Conservation (phyloP, 1,284 basidiomycete genomes). For the Megacollybia platyphylla region DNA sequence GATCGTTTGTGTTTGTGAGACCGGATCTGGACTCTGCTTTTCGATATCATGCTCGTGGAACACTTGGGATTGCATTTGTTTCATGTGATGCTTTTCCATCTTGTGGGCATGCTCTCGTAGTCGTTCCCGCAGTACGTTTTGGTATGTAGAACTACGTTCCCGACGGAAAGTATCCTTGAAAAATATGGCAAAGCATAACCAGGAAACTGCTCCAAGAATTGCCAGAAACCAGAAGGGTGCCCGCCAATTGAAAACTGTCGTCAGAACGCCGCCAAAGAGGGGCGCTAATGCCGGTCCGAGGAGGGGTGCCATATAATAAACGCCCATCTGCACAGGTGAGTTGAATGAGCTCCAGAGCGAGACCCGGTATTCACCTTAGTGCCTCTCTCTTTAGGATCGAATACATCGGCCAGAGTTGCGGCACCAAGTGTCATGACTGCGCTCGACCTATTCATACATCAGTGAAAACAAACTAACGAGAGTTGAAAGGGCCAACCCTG, state of each 20-base stretch:
- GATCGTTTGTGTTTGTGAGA: conserved; percentile 25
- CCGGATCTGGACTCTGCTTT: conserved; percentile 5
- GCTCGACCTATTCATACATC: conserved; percentile 37
- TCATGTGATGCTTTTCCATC: neutral
- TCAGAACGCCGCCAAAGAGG: conserved; percentile 58
- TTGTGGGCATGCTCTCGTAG: conserved; percentile 11
- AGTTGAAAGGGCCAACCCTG: conserved; percentile 28
- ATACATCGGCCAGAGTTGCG: conserved; percentile 74
- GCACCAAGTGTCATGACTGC: conserved; percentile 73
- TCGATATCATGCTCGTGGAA: conserved; percentile 6
- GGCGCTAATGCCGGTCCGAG: conserved; percentile 61
- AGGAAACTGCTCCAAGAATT: conserved; percentile 44
- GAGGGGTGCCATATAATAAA: conserved; percentile 57
- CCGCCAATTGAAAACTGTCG: conserved; percentile 63
- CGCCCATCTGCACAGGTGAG: conserved; percentile 39
- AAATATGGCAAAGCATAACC: conserved; percentile 48
- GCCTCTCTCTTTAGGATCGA: conserved; percentile 68
- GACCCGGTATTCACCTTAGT: conserved; percentile 28
- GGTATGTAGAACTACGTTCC: conserved; percentile 66
- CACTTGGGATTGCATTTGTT: conserved; percentile 4
- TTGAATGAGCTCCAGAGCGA: neutral
- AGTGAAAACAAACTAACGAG: neutral
- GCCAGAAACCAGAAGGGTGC: conserved; percentile 74
- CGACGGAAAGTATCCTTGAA: conserved; percentile 77
- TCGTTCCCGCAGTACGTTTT: conserved; percentile 35